These are phyloP conservation scores for Trichoderma guizhouense DNA, from an alignment of 2,329 filamentous ascomycete species.

Conservation along the genomic window DNA sequence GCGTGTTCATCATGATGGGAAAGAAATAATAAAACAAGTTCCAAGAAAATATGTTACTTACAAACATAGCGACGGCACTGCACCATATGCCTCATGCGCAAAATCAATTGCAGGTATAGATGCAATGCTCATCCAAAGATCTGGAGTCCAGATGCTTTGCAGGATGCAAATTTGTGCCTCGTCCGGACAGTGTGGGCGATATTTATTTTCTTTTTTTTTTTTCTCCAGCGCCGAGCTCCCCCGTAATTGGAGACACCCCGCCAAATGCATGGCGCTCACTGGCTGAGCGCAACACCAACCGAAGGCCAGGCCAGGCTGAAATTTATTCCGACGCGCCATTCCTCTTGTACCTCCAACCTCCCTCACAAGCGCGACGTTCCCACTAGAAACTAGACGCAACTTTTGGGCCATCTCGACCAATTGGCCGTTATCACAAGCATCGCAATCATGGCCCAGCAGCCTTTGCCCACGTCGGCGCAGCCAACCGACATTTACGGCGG, in stretches of 20 bases:
- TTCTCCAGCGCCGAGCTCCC: conserved; percentile 3
- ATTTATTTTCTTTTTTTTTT: conserved; percentile 9
- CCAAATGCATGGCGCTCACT: conserved; percentile 20
- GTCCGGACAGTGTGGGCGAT: neutral
- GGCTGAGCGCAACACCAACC: conserved; percentile 13
- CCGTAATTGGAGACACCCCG: conserved; percentile 19
- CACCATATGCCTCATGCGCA: conserved; percentile 13
- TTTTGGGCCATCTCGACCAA: conserved; percentile 23
- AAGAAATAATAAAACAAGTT: neutral
- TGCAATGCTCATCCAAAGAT: neutral
- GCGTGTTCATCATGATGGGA: conserved; percentile 41
- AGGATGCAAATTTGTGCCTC: conserved; percentile 11
- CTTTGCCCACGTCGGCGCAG: conserved; percentile 52
- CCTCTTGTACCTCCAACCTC: conserved; percentile 11
- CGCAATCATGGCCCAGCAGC: conserved; percentile 52
- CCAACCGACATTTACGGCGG: conserved; percentile 63
- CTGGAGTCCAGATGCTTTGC: neutral
- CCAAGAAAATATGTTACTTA: conserved; percentile 29
- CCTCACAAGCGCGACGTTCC: conserved; percentile 25
- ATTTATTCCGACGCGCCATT: conserved; percentile 33
- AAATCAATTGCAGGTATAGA: neutral
- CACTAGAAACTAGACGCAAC: neutral
- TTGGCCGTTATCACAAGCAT: conserved; percentile 20
- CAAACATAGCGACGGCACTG: conserved; percentile 34
- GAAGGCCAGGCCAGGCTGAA: conserved; percentile 28